Evolutionary conservation across 108 stramenopile species (phyloP).

Genomic region (Poteriospumella lacustris): DNA sequence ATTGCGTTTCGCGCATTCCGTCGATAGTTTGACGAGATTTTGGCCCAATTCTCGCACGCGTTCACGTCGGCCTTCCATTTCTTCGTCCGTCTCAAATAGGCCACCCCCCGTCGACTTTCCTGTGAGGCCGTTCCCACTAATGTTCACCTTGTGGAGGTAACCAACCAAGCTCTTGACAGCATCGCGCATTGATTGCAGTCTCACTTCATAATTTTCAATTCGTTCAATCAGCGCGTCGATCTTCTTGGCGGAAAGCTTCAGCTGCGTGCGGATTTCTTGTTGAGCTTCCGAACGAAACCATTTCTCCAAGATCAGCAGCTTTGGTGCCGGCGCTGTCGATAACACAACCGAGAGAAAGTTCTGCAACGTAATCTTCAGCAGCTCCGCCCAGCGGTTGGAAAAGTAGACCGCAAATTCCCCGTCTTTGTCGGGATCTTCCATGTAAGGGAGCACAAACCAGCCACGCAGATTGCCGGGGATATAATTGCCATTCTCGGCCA

Average conservation of each 20-base stretch:
- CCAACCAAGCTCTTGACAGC: neutral
- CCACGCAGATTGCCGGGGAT: neutral
- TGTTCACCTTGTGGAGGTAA: neutral
- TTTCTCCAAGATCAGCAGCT: neutral
- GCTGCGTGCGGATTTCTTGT: constrained; percentile 13
- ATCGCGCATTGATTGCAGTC: neutral
- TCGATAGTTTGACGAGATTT: neutral
- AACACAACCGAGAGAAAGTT: constrained; percentile 26
- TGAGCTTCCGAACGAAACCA: constrained; percentile 29
- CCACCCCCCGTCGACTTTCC: neutral
- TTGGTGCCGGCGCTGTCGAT: constrained; percentile 6
- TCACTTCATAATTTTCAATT: neutral
- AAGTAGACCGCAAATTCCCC: constrained; percentile 12
- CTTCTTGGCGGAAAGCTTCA: neutral
- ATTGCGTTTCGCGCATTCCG: neutral
- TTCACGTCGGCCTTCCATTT: neutral
- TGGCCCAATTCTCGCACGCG: neutral
- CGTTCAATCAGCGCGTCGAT: neutral
- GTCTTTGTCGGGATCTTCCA: constrained; percentile 28
- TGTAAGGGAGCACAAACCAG: constrained; percentile 24
- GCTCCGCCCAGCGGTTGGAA: constrained; percentile 1
- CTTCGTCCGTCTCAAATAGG: constrained; percentile 19
- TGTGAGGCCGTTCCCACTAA: neutral
- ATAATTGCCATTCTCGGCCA: neutral
- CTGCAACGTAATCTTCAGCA: constrained; percentile 7